Percentiles rank a stretch among this genome's conserved stretches.
Evolutionary conservation across 2,329 filamentous ascomycete genomes (phyloP).

Genomic region (Furcasterigmium furcatum): DNA sequence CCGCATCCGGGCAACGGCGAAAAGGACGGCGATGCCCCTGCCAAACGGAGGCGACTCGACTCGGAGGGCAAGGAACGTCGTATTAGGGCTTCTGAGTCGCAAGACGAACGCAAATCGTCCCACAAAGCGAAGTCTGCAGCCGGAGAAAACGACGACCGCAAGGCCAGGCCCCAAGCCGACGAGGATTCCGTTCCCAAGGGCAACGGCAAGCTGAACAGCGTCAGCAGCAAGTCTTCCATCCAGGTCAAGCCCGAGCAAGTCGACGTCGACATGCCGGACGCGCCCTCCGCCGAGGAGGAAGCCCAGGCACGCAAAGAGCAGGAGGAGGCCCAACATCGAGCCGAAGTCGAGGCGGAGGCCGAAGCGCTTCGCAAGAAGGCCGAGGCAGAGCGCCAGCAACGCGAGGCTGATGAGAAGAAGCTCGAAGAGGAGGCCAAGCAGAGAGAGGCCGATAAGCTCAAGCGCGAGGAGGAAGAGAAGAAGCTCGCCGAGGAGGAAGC

Average conservation of each 20-base stretch:
- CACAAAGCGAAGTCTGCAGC: conserved; percentile 22
- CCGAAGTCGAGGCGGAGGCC: conserved; percentile 30
- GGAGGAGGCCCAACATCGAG: conserved; percentile 18
- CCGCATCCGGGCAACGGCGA: conserved; percentile 48
- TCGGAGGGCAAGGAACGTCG: conserved; percentile 48
- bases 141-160: conserved; percentile 42
- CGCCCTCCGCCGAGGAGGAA: conserved; percentile 25
- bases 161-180: conserved; percentile 20
- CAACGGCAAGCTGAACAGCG: conserved; percentile 32
- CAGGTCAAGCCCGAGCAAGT: conserved; percentile 55
- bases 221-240: conserved; percentile 46
- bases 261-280: conserved; percentile 55
- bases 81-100: conserved; percentile 36
- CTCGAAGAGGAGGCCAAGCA: conserved; percentile 33
- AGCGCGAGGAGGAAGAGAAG: conserved; percentile 18
- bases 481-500: conserved; percentile 28
- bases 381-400: conserved; percentile 13
- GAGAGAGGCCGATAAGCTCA: conserved; percentile 10
- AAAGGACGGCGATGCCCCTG: conserved; percentile 50
- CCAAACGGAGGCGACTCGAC: conserved; percentile 57
- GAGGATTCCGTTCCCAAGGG: conserved; percentile 31
- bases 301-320: conserved; percentile 12
- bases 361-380: conserved; percentile 24
- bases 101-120: conserved; percentile 34
- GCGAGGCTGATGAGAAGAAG: conserved; percentile 25